phyloP scores from a whole-genome alignment of 106 monocot species.

The Vanilla planifolia region DNA sequence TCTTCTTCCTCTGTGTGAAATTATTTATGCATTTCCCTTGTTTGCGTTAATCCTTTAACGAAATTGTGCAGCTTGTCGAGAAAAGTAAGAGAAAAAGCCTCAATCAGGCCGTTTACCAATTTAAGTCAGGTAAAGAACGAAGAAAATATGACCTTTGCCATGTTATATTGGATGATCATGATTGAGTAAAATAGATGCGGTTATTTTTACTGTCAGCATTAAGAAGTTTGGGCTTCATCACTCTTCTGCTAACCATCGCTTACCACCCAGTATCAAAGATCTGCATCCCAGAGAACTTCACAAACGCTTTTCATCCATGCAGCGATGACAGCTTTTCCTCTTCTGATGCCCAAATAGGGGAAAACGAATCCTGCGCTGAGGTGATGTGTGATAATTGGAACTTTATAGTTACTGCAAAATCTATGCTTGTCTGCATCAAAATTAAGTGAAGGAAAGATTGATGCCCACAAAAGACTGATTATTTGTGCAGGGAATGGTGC shows the following conservation, averaged over 20 bases:
- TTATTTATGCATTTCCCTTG: too few relatives aligned
- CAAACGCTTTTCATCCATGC: conserved; percentile 17
- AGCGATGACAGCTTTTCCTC: not conserved
- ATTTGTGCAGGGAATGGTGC: conserved; percentile 12
- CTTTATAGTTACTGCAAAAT: too few relatives aligned
- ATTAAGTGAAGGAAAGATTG: too few relatives aligned
- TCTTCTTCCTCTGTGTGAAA: not conserved
- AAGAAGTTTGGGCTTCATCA: conserved; percentile 25
- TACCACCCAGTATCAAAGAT: conserved; percentile 23
- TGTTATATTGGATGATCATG: too few relatives aligned
- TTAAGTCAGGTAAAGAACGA: conserved; percentile 20
- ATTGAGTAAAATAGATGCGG: too few relatives aligned
- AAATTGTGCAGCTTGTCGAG: conserved; percentile 4
- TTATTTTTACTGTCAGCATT: conserved; percentile 11
- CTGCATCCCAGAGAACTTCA: conserved; percentile 13
- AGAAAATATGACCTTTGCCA: too few relatives aligned
- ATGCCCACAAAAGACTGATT: too few relatives aligned
- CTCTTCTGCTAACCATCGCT: conserved; percentile 16
- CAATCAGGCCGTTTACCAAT: conserved; percentile 11
- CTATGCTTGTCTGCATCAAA: too few relatives aligned
- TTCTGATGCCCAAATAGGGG: not conserved
- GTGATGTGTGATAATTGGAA: too few relatives aligned
- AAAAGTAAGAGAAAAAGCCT: conserved; percentile 18
- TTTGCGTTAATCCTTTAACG: too few relatives aligned
- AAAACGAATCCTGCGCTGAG: not conserved